Base-by-base conservation (phyloP, 208 protist genomes). In the Trypanosoma mega region DNA sequence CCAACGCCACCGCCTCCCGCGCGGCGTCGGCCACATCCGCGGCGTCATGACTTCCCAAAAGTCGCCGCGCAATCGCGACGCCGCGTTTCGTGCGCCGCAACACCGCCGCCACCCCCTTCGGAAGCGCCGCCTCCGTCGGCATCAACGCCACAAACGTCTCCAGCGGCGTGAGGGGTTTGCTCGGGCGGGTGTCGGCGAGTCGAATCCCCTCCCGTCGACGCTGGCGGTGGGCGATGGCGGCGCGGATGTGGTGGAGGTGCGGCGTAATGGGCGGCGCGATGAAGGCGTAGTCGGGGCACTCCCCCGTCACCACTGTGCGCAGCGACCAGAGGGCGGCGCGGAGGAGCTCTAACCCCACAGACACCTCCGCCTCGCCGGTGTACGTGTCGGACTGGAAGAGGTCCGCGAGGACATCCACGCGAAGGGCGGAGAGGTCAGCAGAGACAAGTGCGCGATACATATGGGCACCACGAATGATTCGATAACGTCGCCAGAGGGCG, bases 71-170 rank as follows among this genome's bases (percentile, higher is more conserved):
- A 21, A 86, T 63, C 9, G 49, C 26, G 0, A 63, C 55, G 33
- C 60, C 44, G 27, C 43, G 53, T 4, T 36, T 52, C 21, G 62
- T 53, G 36, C 74, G 58, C 26, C 74, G 78, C 37, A 92, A 61
- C 24, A 79, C 72, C 6, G 37, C 3, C 24, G 53, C 67, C 1
- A 92, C 69, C 30, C 76, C 75, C 39, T 51, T 39, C 1, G 87
- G 87, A 31, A 91, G 63, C 24, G 79, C 49, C 26, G 82, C 76
- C 63, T 87, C 78, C 9, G 81, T 88, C 7, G 87, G 87, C 84
- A 92, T 94, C 7, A 94, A 63, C 5, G 87, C 87, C 44, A 91
- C 78, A 62, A 84, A 89, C 29, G 80, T 81, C 67, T 89, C 84
- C 29, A 94, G 71, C 41, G 87, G 87, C 8, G 80, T 81, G 12